phyloP scores from a whole-genome alignment of 371 early-diverging fungal genomes.

The Rhizopus stolonifer region DNA sequence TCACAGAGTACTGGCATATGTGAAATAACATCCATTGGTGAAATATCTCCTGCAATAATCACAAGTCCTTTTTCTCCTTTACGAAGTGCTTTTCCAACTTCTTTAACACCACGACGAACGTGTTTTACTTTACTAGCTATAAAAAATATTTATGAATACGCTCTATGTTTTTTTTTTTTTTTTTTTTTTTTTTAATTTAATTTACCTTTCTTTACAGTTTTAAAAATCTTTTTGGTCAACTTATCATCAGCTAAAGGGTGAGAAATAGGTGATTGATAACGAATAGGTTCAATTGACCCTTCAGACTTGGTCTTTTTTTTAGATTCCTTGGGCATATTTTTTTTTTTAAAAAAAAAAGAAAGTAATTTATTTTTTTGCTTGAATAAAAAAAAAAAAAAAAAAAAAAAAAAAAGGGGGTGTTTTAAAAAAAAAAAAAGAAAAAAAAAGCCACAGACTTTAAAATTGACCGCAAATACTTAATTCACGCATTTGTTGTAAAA shows the following conservation, averaged over 20 bases:
- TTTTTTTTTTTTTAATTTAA: no score
- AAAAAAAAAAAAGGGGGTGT: not conserved
- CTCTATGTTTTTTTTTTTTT: not conserved
- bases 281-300: constrained; percentile 25
- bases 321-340: constrained; percentile 26
- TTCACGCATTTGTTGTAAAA: constrained; percentile 87
- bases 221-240: constrained; percentile 87
- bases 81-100: constrained; percentile 93
- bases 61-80: constrained; percentile 96
- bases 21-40: constrained; percentile 96
- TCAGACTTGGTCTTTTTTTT: constrained; percentile 53
- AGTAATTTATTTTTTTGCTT: no score
- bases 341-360: not conserved
- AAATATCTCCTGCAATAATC: constrained; percentile 94
- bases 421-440: no score
- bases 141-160: no score
- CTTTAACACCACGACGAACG: constrained; percentile 95
- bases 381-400: no score
- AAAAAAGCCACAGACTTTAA: constrained; percentile 20
- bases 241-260: constrained; percentile 91
- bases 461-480: constrained; percentile 82
- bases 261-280: constrained; percentile 78
- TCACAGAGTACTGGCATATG: constrained; percentile 98
- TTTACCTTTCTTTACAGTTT: constrained; percentile 90
- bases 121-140: constrained; percentile 66